Evolutionary conservation across 2,329 filamentous ascomycete species (phyloP).

Genomic region (Alternaria conjuncta): DNA sequence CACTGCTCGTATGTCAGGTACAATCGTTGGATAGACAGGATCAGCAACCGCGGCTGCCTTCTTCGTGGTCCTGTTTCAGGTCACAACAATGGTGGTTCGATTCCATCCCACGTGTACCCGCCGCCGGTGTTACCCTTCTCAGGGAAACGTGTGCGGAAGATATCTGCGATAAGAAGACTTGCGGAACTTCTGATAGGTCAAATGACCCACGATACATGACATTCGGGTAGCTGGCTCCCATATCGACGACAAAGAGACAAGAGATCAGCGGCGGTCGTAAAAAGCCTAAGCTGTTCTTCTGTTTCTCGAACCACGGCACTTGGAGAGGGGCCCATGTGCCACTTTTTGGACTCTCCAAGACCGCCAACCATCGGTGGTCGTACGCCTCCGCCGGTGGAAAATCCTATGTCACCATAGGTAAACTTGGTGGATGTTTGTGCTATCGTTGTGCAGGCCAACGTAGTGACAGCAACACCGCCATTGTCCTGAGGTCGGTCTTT

Average conservation of each 20-base stretch:
- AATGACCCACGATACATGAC: not conserved
- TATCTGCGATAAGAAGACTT: not conserved
- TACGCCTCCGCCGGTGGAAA: not conserved
- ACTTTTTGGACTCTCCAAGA: not conserved
- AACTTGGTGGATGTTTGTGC: not conserved
- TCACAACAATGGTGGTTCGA: not conserved
- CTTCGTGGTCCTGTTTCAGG: not conserved
- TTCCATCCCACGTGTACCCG: not conserved
- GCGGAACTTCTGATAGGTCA: not conserved
- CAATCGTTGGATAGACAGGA: not conserved
- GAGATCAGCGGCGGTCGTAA: not conserved
- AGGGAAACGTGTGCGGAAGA: not conserved
- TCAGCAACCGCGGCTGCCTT: not conserved
- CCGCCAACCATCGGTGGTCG: not conserved
- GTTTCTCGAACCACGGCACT: not conserved
- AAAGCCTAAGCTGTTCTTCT: not conserved
- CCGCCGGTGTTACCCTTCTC: not conserved
- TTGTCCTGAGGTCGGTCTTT: not conserved
- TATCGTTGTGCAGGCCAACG: not conserved
- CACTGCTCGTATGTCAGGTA: not conserved
- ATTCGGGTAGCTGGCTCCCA: not conserved
- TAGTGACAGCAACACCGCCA: not conserved
- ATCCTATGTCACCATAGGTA: not conserved
- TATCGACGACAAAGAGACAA: not conserved
- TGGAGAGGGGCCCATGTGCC: not conserved